These are phyloP conservation scores for Colletotrichum lentis DNA, from an alignment of 2,329 filamentous ascomycete species.

Conservation along the genomic window DNA sequence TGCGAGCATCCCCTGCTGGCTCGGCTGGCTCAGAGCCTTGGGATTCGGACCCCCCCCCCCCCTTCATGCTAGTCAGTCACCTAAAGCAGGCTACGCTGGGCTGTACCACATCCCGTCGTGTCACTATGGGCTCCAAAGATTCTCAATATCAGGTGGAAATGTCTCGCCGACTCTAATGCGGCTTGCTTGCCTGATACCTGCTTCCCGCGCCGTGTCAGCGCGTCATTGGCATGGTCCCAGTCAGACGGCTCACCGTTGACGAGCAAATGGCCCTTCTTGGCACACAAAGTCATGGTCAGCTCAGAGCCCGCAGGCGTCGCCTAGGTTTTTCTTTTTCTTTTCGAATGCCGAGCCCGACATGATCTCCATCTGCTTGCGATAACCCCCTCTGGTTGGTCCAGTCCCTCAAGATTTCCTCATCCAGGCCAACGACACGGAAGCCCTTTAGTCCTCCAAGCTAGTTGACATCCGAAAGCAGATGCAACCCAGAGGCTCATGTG, in stretches of 20 bases:
- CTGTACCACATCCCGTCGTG: not conserved
- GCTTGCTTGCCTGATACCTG: not conserved
- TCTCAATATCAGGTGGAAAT: not conserved
- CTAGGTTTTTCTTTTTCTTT: not conserved
- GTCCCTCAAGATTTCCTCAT: not conserved
- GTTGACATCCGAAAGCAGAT: slow-evolving; percentile 11
- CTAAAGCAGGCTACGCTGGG: not conserved
- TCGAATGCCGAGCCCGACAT: slow-evolving; percentile 24
- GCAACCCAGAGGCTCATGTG: slow-evolving; percentile 20
- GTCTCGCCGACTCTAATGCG: not conserved
- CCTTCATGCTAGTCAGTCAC: not conserved
- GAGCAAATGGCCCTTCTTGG: not conserved
- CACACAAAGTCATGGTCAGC: slow-evolving; percentile 13
- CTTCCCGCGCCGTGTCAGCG: not conserved
- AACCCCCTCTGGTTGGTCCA: not conserved
- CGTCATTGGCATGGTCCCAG: not conserved
- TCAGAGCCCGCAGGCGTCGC: slow-evolving; percentile 12
- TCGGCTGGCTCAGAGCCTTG: slow-evolving; percentile 19
- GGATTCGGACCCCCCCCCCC: not conserved
- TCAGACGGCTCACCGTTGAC: not conserved
- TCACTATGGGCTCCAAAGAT: not conserved
- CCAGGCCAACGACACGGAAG: not conserved
- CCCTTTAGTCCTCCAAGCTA: slow-evolving; percentile 4
- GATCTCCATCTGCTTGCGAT: not conserved
- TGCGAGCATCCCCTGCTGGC: not conserved